Percentiles rank a stretch among this genome's conserved stretches.
These are phyloP conservation scores for Lachancea thermotolerans DNA, from an alignment of 805 yeast species.

Conservation along the genomic window DNA sequence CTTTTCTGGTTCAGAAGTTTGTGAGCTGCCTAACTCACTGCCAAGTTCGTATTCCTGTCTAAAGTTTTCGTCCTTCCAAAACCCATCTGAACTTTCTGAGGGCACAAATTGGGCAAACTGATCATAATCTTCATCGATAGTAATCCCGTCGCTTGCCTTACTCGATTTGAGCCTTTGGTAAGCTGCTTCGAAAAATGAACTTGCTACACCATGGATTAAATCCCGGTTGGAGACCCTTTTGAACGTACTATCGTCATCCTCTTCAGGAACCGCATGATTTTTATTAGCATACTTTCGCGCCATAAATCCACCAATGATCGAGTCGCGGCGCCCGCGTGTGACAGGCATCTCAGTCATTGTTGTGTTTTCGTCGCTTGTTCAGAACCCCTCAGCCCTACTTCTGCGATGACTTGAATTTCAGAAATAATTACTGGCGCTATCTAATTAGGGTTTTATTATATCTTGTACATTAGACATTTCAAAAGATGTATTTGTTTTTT, in stretches of 20 bases:
- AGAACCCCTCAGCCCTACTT: neutral
- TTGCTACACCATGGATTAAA: conserved; percentile 36
- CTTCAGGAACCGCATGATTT: conserved; percentile 20
- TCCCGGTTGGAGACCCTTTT: conserved; percentile 19
- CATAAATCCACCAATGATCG: conserved; percentile 18
- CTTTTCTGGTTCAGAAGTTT: conserved; percentile 3
- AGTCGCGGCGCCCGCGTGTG: conserved; percentile 7
- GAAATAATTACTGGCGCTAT: too few relatives aligned
- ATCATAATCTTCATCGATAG: conserved; percentile 11
- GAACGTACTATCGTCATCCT: conserved; percentile 13
- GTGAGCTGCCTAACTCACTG: conserved; percentile 8
- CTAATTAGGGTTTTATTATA: too few relatives aligned
- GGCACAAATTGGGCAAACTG: conserved; percentile 12
- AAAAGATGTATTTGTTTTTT: neutral
- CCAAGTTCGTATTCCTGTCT: conserved; percentile 15
- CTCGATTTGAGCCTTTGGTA: conserved; percentile 32
- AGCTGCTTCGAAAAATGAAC: conserved; percentile 40
- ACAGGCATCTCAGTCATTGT: neutral
- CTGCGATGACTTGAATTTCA: too few relatives aligned
- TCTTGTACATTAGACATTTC: neutral
- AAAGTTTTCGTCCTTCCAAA: conserved; percentile 22
- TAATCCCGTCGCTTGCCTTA: conserved; percentile 11
- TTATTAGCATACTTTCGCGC: conserved; percentile 23
- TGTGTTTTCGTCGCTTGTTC: neutral
- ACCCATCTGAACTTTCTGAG: conserved; percentile 23